phyloP scores from a whole-genome alignment of 73 alveolate genomes.

The Paramecium sexaurelia region DNA sequence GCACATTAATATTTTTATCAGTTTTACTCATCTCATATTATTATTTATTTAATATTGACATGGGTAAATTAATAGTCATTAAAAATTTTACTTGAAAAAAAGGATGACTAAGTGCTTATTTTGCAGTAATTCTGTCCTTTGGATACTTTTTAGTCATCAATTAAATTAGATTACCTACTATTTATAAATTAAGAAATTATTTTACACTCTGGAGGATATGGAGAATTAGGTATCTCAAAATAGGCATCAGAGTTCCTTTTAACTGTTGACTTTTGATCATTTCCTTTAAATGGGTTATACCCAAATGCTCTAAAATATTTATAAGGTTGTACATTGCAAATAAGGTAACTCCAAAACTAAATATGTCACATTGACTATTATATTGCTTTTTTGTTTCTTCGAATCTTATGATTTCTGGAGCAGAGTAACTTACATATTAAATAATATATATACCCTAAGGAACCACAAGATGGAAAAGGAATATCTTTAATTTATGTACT shows the following conservation, averaged over 20 bases:
- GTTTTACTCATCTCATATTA: constrained; percentile 7
- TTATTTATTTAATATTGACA: neutral
- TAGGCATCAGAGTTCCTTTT: neutral
- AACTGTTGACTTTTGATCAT: neutral
- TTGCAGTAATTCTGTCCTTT: neutral
- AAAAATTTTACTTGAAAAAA: neutral
- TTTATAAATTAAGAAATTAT: no score
- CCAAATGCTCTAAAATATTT: neutral
- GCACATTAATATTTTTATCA: neutral
- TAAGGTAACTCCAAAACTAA: constrained; percentile 24
- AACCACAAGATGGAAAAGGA: constrained; percentile 39
- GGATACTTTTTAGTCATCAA: constrained; percentile 35
- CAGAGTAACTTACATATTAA: neutral
- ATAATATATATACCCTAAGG: neutral
- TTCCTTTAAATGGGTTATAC: constrained; percentile 10
- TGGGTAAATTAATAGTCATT: neutral
- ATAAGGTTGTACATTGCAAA: neutral
- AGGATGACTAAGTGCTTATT: neutral
- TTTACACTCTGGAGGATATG: neutral
- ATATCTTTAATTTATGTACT: neutral
- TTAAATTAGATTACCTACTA: neutral
- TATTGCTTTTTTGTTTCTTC: constrained; percentile 25
- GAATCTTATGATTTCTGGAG: constrained; percentile 4
- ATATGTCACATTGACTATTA: neutral
- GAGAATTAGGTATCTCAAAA: constrained; percentile 10